Conservation (phyloP, 768 basidiomycete genomes). For the Boletus bicolor region DNA sequence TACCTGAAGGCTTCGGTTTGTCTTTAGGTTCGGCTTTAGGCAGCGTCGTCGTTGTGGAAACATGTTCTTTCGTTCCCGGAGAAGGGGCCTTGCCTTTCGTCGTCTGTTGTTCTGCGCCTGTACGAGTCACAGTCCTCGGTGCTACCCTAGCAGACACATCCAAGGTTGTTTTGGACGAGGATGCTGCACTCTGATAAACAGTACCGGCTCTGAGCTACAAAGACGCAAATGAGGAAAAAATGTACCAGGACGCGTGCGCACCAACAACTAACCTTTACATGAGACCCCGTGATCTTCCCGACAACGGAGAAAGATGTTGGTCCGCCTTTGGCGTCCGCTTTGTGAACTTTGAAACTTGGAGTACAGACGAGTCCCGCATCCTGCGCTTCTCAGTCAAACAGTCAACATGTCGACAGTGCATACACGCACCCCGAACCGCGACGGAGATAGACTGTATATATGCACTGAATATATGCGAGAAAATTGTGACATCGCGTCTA, state of each 20-base stretch:
- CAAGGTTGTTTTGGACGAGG: conserved; percentile 45
- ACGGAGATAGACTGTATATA: conserved; percentile 71
- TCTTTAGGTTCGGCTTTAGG: conserved; percentile 20
- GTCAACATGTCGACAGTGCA: background rate
- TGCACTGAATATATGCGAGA: conserved; percentile 51
- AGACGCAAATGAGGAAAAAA: background rate
- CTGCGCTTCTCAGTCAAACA: conserved; percentile 26
- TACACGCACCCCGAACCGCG: conserved; percentile 45
- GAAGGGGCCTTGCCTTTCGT: conserved; percentile 24
- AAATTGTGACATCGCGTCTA: conserved; percentile 57
- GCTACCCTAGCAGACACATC: conserved; percentile 19
- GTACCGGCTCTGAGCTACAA: conserved; percentile 16
- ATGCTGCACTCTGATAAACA: conserved; percentile 21
- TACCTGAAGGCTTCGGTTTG: conserved; percentile 41
- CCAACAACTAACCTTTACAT: conserved; percentile 43
- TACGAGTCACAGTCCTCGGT: conserved; percentile 10
- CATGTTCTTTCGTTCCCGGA: conserved; percentile 25
- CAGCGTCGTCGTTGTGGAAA: conserved; percentile 23
- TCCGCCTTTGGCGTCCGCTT: conserved; percentile 31
- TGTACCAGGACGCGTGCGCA: background rate
- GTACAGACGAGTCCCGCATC: conserved; percentile 43
- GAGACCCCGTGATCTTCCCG: conserved; percentile 46
- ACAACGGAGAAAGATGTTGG: conserved; percentile 2
- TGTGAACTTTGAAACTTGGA: conserved; percentile 30
- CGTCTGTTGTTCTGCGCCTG: conserved; percentile 15